Evolutionary conservation across 2,329 filamentous ascomycete genomes (phyloP), one percentile per base, ranked within the genome.

Genomic region (Monosporascus ibericus): DNA sequence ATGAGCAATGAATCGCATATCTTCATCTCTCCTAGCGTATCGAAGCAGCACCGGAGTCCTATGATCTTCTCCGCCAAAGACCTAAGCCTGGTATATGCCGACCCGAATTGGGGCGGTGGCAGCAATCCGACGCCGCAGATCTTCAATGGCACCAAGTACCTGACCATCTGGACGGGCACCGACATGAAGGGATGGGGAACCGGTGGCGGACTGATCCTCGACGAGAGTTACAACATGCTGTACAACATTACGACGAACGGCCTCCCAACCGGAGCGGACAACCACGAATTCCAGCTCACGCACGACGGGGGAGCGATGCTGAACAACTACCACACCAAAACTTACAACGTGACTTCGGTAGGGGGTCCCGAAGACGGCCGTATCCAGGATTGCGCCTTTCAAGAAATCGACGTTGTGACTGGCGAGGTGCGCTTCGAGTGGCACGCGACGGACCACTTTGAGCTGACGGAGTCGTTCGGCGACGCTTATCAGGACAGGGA

Each of bases 401-500:
- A 57, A 48, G 55, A 57, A 37, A 51, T 57, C 38, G 44, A 57
- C 30, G 17, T 57, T 15, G 51, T 50, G 20, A 57, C 50, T 20
- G 49, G 49, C 6, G 49, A 52, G 25, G 38, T 55, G n/a, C 39
- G 53, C 22, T 57, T 55, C 51, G 48, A 51, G 47, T 57, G 53
- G 55, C 48, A 46, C n/a, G 51, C 50, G 27, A 48, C 51, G 5
- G 55, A 57, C 24, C 60, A 63, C 52, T 62, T 61, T 34, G 39
- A 60, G 47, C 30, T 58, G 3, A 58, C 53, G 18, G 60, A 63
- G 42, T 51, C 49, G 1, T 48, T 52, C 18, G 49, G 52, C 15
- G 56, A 56, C 20, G 4, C 6, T 2, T 58, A 54, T 36, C 2
- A 17, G 2, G 55, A 54, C 5, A 1, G 34, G 1, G 20, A 49